Evolutionary conservation across 2,329 filamentous ascomycete genomes (phyloP), one percentile per base, ranked within the genome.

Genomic region (Pseudogymnoascus sp.): DNA sequence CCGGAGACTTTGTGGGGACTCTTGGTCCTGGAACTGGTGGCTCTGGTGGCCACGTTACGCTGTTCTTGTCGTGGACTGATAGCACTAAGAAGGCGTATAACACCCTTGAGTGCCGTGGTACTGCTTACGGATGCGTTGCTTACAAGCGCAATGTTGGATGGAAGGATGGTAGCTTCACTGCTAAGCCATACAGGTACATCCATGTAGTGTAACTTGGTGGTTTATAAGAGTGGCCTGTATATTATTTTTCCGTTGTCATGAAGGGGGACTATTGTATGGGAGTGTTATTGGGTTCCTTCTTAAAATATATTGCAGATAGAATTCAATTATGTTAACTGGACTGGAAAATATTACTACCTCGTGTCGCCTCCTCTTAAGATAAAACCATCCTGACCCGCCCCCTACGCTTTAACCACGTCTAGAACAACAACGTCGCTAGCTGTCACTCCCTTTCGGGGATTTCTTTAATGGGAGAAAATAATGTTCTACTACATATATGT

Each of bases 1-100:
- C 28, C 16, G 56, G 56, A 59, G 56, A 59, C 3, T 59, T 59
- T 37, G 56, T 59, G 18, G 56, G 56, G 5, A 59, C 56, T 9
- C 56, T 59, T 36, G 56, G 56, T 11, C 31, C 28, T 3, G 56
- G 56, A 3, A 59, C 56, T n/a, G 56, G 25, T 16, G 56, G 56
- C 14, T 6, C 28, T 7, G 12, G n/a, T 14, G 56, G 56, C 14
- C 56, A 59, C 23, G 56, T 59, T 23, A 59, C 56, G 14, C 25
- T 59, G 56, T 59, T 59, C 14, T 11, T 36, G 14, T 59, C 56
- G 31, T 59, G 56, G 56, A 23, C 36, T n/a, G 25, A 59, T 12
- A 38, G 36, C 5, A 38, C 16, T 3, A 34, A 59, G 25, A 59
- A 18, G 36, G 14, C 12, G 11, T 59, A 59, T 14, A 59, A 59